Conservation (phyloP, 495 filamentous ascomycete species). For the Neurospora tetraspora region DNA sequence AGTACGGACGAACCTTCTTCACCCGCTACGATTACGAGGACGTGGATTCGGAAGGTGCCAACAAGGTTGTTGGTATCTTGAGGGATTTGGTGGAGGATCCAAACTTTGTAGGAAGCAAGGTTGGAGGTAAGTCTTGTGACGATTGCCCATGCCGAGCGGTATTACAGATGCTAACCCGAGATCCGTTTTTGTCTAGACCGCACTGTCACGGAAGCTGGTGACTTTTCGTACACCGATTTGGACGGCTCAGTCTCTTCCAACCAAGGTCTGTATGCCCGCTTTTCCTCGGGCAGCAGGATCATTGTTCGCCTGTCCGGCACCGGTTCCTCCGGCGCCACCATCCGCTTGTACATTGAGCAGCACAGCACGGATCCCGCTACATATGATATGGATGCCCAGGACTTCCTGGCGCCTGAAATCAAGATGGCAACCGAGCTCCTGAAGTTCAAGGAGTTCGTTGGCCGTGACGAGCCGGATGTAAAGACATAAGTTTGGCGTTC, state of each 20-base stretch:
- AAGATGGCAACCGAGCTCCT: constrained; percentile 71
- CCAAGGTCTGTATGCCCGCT: constrained; percentile 91
- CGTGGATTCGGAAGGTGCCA: constrained; percentile 80
- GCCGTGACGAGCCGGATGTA: constrained; percentile 85
- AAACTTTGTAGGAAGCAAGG: constrained; percentile 68
- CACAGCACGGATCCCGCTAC: constrained; percentile 65
- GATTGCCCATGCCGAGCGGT: background rate
- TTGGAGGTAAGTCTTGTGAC: constrained; percentile 45
- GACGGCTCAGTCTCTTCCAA: constrained; percentile 92
- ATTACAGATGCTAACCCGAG: constrained; percentile 1
- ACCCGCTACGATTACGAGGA: constrained; percentile 98
- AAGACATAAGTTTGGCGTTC: constrained; percentile 54
- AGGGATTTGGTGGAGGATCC: constrained; percentile 56
- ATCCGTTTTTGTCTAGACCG: constrained; percentile 33
- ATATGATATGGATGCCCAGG: constrained; percentile 72
- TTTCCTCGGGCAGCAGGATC: constrained; percentile 88
- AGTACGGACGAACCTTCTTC: constrained; percentile 96
- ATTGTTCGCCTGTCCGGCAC: constrained; percentile 92
- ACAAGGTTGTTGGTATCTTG: constrained; percentile 73
- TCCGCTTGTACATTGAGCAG: constrained; percentile 92
- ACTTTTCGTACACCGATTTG: constrained; percentile 95
- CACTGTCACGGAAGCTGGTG: constrained; percentile 79
- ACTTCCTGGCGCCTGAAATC: constrained; percentile 88
- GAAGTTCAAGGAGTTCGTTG: constrained; percentile 82
- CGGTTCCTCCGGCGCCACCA: constrained; percentile 88